Percentiles rank a stretch among this genome's conserved stretches.
phyloP scores from a whole-genome alignment of 2,329 filamentous ascomycete genomes.

The Trichoderma breve region DNA sequence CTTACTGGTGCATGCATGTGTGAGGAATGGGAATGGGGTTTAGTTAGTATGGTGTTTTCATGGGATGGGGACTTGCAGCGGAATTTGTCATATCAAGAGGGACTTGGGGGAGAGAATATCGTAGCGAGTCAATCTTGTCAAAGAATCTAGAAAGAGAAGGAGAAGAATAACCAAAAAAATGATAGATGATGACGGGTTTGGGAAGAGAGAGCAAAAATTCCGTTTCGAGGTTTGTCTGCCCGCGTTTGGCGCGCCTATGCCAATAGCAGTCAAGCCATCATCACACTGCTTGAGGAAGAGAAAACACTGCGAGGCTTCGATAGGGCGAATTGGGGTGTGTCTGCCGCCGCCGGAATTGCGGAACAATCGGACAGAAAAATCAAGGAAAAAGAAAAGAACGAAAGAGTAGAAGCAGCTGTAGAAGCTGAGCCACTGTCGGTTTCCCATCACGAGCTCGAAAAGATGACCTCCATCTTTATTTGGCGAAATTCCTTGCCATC shows the following conservation, averaged over 20 bases:
- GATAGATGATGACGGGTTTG: neutral
- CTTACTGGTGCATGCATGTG: neutral
- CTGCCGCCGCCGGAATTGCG: neutral
- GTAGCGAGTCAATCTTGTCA: neutral
- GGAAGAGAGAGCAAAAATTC: neutral
- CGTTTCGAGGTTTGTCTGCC: neutral
- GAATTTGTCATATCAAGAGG: neutral
- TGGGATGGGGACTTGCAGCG: neutral
- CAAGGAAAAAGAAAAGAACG: neutral
- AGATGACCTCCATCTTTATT: neutral
- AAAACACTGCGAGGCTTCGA: neutral
- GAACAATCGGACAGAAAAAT: neutral
- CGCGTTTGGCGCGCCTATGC: constrained; percentile 15
- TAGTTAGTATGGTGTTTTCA: neutral
- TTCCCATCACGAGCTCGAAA: neutral
- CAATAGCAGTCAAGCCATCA: neutral
- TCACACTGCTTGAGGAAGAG: neutral
- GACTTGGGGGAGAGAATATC: no score
- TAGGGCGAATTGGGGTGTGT: neutral
- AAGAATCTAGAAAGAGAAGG: neutral
- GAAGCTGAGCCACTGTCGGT: neutral
- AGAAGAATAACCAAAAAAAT: no score
- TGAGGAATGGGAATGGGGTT: neutral
- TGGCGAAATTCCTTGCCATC: neutral
- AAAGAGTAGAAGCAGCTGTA: neutral